Evolutionary conservation across 441 rosid genomes (phyloP), one percentile per base, ranked within the genome.

Genomic region (Rhodomyrtus psidioides): DNA sequence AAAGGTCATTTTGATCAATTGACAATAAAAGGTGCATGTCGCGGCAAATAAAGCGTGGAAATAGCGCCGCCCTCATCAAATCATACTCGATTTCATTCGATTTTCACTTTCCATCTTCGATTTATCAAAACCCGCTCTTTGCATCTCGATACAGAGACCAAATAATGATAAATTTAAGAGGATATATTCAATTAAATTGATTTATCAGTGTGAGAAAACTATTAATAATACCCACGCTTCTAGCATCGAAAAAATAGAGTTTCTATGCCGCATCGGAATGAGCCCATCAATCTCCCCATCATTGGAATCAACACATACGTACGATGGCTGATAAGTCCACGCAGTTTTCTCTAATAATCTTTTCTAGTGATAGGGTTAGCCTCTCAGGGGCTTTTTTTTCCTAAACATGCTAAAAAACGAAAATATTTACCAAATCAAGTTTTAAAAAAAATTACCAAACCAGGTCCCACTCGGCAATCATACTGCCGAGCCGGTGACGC

Each of bases 221-320:
- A 28, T 30, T 16, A 8, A 30, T 17, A 62, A 6, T 12, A 12
- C 3, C 15, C 16, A 5, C 12, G 4, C 2, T 70, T 39, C 28
- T 12, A 39, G 21, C 49, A 39, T 70, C 3, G n/a, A 34, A 21
- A 39, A 70, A 26, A 39, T 10, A 70, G 14, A 70, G 16, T 21
- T 70, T 39, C 2, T 23, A 1, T 2, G 2, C 1, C 5, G 1
- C 2, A 34, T 10, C 0, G 0, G 4, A 19, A 34, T 1, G 0
- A 1, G 79, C 49, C n/a, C 14, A 39, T 39, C 21, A 70, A 30
- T 39, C 4, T 70, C 9, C n/a, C 15, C 0, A 34, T 34, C n/a
- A 65, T 65, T 0, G 15, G 15, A 70, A 70, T 70, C 8, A 34
- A 34, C n/a, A 6, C n/a, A 12, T 0, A 1, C 1, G 9, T 0